Evolutionary conservation across 1,284 basidiomycete species (phyloP).

Genomic region (Fistulina hepatica): DNA sequence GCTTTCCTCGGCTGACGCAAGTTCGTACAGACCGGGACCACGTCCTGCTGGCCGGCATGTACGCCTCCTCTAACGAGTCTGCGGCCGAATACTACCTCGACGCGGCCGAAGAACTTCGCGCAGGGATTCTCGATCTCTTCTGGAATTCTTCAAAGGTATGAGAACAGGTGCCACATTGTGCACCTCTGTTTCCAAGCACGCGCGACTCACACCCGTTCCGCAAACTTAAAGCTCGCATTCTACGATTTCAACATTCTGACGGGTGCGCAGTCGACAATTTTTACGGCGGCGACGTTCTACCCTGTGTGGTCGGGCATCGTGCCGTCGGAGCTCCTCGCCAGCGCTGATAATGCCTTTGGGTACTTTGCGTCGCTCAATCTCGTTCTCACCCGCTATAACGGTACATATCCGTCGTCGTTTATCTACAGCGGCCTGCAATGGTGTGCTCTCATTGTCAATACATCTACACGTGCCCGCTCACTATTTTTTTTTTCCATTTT

Average conservation of each 20-base stretch:
- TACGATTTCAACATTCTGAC: conserved; percentile 77
- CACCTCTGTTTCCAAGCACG: neutral
- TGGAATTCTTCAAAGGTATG: conserved; percentile 64
- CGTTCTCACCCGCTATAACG: conserved; percentile 77
- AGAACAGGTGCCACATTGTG: neutral
- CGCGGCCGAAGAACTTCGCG: conserved; percentile 47
- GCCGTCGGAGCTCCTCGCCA: conserved; percentile 55
- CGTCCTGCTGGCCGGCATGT: conserved; percentile 53
- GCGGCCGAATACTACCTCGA: conserved; percentile 44
- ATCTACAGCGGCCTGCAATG: conserved; percentile 75
- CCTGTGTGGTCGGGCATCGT: conserved; percentile 83
- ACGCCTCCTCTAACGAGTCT: conserved; percentile 35
- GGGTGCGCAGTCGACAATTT: conserved; percentile 51
- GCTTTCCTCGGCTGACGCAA: conserved; percentile 1
- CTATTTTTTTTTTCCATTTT: too few species aligned
- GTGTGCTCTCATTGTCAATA: too few species aligned
- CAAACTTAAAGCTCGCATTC: conserved; percentile 76
- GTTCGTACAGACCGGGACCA: conserved; percentile 59
- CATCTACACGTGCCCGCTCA: too few species aligned
- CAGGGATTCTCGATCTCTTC: conserved; percentile 73
- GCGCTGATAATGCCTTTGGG: conserved; percentile 53
- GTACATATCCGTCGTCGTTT: conserved; percentile 68
- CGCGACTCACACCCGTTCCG: neutral
- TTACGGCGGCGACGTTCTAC: conserved; percentile 69
- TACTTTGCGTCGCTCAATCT: conserved; percentile 67